Evolutionary conservation across 2,329 filamentous ascomycete species (phyloP), one percentile per base, ranked within the genome.

Genomic region (Colletotrichum salicis): DNA sequence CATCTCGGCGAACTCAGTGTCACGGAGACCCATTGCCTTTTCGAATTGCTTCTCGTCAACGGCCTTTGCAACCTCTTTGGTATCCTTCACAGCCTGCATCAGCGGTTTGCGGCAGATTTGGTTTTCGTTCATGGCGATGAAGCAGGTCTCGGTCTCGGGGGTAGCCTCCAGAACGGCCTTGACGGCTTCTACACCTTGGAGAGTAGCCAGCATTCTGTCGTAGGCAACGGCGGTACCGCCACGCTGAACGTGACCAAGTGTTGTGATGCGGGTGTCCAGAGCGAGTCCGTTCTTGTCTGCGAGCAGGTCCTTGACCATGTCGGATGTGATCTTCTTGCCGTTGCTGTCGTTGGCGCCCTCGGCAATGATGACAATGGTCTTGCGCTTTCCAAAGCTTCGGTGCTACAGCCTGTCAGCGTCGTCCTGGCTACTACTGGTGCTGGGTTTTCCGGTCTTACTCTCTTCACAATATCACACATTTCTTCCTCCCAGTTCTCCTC

Each of bases 51-150:
- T 95, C 66, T 87, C 90, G 29, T 94, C 89, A 70, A 99, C 97
- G 37, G 94, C 93, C 75, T 89, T 89, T 15, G 94, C 90, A 0
- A 98, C 94, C 67, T 93, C 89, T 81, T 98, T 92, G 33, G 96
- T 99, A 78, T 95, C 90, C 58, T 89, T 85, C 12, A 99, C 96
- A 1, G 96, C 95, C 79, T 97, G 90, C 86, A 98, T 93, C 31
- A 99, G 86, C 24, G 95, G 93, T 77, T 95, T 95, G 67, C 95
- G 91, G 75, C 95, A 91, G 79, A 99, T 98, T 85, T 99, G 97
- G 88, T 98, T 98, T 86, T 99, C 96, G 74, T 92, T 95, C 76
- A 99, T 95, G 76, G 95, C 95, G 79, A 99, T 98, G 79, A 99
- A 95, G 70, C 95, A 96, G 60, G 95, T 97, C 67, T 94, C 94